Evolutionary conservation across 1,139 yeast species (phyloP), one percentile per base, ranked within the genome.

Genomic region (Blastobotrys petasosporus): DNA sequence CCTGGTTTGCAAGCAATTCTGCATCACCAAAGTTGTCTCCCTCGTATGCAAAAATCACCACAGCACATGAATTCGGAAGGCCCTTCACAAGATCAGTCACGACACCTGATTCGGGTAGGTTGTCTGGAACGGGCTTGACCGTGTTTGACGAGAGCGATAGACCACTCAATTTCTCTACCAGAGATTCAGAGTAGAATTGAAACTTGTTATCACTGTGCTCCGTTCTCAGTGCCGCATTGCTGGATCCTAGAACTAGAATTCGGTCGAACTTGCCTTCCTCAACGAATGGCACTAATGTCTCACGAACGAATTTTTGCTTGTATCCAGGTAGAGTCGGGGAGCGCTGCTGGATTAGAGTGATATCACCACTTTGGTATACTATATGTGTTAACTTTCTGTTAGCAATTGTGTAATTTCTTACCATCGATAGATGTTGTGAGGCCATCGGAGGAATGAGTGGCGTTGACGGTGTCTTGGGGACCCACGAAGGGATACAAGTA

Each of bases 1-100:
- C 61, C 38, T 66, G 63, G 6, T 56, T 54, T 3, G 86, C 84
- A 51, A 85, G 67, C 10, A 65, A 58, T 46, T 71, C 73, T 0
- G 94, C 94, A 61, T 88, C 97, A 23, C 67, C 63, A 41, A 82
- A 76, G 62, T 90, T 90, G 63, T 88, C 97, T 29, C 97, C 97
- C 62, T 90, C 97, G 60, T 85, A 87, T 2, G 82, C 94, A 60
- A 73, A 81, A 15, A 78, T 70, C 15, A 63, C 61, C 1, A 65
- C 59, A 52, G 39, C 58, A 50, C 28, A 47, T 41, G 39, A 53
- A 41, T 30, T 28, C 3, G 36, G 48, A 17, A 29, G 36, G 23
- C 42, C 15, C 29, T 32, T 32, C 23, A 64, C 48, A 1, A 62
- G 55, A 32, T 62, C 65, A 4, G 52, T 42, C 2, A 55, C 55